phyloP scores from a whole-genome alignment of 164 flowering plant genomes.

The Umbellularia californica region DNA sequence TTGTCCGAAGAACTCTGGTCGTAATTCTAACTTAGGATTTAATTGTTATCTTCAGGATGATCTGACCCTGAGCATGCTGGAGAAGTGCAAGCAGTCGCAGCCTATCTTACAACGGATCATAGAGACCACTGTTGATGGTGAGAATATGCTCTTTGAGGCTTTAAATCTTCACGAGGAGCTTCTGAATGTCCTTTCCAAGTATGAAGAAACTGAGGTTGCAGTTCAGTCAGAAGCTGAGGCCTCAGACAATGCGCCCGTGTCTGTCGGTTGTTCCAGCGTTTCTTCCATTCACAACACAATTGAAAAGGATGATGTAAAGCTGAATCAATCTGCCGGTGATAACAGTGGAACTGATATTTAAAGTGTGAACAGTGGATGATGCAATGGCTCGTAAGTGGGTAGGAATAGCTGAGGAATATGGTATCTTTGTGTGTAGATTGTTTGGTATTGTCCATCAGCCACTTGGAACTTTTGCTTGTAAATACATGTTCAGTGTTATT shows the following conservation, averaged over 20 bases:
- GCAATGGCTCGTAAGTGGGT: too few relatives aligned
- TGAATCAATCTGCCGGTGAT: neutral
- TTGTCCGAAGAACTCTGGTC: too few relatives aligned
- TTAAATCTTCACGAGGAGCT: conserved; percentile 78
- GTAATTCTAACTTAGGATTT: neutral
- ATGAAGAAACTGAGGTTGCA: conserved; percentile 11
- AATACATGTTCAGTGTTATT: too few relatives aligned
- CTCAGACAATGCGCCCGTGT: neutral
- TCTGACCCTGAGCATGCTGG: conserved; percentile 58
- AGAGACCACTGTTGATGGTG: conserved; percentile 62
- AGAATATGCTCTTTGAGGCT: conserved; percentile 74
- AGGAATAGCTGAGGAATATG: too few relatives aligned
- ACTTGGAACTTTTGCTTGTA: too few relatives aligned
- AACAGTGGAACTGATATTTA: neutral
- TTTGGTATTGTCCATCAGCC: too few relatives aligned
- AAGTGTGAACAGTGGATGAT: too few relatives aligned
- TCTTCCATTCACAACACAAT: neutral
- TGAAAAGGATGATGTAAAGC: neutral
- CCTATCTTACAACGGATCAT: conserved; percentile 62
- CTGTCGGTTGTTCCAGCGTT: too few relatives aligned
- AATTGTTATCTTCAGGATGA: conserved; percentile 51
- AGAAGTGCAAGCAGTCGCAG: conserved; percentile 72
- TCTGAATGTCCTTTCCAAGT: conserved; percentile 52
- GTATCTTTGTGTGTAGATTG: too few relatives aligned
- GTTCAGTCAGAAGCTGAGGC: neutral